Base-by-base conservation (phyloP, 2,329 filamentous ascomycete species). In the Cadophora malorum region DNA sequence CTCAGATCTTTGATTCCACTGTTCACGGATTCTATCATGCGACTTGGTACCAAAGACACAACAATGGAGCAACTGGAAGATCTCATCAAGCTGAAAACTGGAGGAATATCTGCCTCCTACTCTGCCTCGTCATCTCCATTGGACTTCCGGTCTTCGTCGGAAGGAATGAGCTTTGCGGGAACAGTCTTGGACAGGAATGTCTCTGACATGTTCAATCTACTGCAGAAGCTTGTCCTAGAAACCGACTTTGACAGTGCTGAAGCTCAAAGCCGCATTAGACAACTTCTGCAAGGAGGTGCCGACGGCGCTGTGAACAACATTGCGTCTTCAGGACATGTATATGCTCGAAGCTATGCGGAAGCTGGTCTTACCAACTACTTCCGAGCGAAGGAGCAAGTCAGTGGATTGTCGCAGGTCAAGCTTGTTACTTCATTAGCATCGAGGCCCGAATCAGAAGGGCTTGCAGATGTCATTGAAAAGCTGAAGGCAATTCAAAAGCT, bases 31-130 rank as follows among this genome's bases (percentile, higher is more conserved):
- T 90, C 92, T 47, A 90, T 99, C 69, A 96, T 97, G 91, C 91
- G 96, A 23, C 86, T 99, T 9, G 96, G 96, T 16, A 99, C 95
- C 2, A 91, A 91, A 74, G 87, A 90, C 68, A 92, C 92, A 84
- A 89, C 90, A 0, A 97, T 97, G 91, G 96, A 97, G 79, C 90
- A 97, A 79, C 87, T 98, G 63, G 96, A 99, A 79, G 96, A 98
- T 76, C 81, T 94, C 65, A 97, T 99, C 79, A 98, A 98, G 79
- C 85, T 98, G 35, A 97, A 96, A 82, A 98, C 96, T 1, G 96
- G 96, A 23, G 96, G 96, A 10, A 87, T 99, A 47, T 92, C 90
- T 2, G 89, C 96, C 19, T 90, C 91, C 1, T 94, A 97, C 73
- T 92, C 96, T 80, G 88, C 91, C n/a, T 89, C 91, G 0, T 88